Conservation (phyloP, 2,329 filamentous ascomycete genomes). For the Fusarium lateritium region DNA sequence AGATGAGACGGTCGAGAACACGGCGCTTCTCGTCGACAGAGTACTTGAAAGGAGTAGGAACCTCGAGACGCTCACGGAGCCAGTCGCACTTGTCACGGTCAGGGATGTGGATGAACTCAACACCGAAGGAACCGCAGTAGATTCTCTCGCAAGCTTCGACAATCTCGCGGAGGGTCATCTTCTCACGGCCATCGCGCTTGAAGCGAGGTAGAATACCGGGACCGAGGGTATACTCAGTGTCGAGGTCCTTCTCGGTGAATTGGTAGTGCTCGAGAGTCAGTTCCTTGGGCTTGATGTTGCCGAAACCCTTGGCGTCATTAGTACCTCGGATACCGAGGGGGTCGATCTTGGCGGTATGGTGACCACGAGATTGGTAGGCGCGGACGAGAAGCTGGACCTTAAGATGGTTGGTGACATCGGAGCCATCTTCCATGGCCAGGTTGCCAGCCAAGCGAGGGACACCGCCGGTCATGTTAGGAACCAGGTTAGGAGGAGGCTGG, state of each 20-base stretch:
- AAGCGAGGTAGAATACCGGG: constrained; percentile 96
- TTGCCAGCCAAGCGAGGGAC: constrained; percentile 81
- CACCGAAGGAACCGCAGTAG: constrained; percentile 97
- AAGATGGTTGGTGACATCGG: constrained; percentile 93
- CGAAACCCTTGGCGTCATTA: constrained; percentile 76
- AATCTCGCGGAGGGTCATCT: constrained; percentile 98
- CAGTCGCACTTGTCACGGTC: constrained; percentile 98
- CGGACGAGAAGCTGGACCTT: constrained; percentile 98
- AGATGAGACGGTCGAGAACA: constrained; percentile 97
- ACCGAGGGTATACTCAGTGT: constrained; percentile 91
- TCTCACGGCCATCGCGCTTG: constrained; percentile 87
- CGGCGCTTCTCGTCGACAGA: constrained; percentile 98
- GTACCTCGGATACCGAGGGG: constrained; percentile 90
- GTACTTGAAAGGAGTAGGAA: constrained; percentile 96
- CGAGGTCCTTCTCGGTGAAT: constrained; percentile 94
- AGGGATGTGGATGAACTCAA: constrained; percentile 99
- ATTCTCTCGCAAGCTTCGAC: constrained; percentile 93
- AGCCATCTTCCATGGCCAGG: constrained; percentile 76
- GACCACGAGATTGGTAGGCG: constrained; percentile 96
- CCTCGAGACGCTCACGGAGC: constrained; percentile 94
- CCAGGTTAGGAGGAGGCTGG: constrained; percentile 92
- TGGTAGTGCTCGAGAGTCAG: constrained; percentile 93
- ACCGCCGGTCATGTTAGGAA: constrained; percentile 84
- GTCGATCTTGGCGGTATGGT: constrained; percentile 98
- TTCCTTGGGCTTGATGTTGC: constrained; percentile 91